Base-by-base conservation (phyloP, 1,139 yeast species). In the Taphrina pruni region DNA sequence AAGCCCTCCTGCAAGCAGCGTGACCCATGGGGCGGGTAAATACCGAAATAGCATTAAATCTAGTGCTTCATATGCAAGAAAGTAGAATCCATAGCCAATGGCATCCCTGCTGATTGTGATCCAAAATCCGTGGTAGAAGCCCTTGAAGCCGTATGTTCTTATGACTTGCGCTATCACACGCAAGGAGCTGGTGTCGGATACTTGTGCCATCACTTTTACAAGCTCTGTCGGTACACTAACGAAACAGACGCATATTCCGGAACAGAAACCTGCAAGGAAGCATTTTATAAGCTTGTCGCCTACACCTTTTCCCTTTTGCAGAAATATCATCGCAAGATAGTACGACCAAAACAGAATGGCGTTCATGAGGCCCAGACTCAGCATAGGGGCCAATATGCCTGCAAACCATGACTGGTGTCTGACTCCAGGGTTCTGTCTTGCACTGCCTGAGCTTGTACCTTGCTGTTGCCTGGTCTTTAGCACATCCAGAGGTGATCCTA, bases 401-500 rank as follows among this genome's bases (percentile, higher is more conserved):
- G 72, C 67, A 41, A 58, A 66, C 65, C 65, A 58, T n/a, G 60
- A 38, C 12, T 35, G 46, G 14, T 17, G 21, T 6, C 38, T 2
- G 35, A 9, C 4, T 7, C 9, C 11, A 17, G 11, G 21, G 6
- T n/a, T 12, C 11, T 21, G 39, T 17, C 38, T 12, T 20, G n/a
- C 45, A 32, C 20, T 14, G 11, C 9, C 2, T 12, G 54, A 50
- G 8, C 17, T 12, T 14, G 2, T 6, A 11, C 45, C 56, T 36
- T 14, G 36, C 52, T 38, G 43, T 6, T 72, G 69, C 50, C 58
- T 55, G n/a, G 74, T 75, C 65, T 73, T 73, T 64, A 73, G 46
- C 36, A 73, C 72, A 48, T 73, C 75, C 21, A 73, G 71, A 21
- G 75, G 75, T 36, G 74, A 73, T 14, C 75, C 75, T 8, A 74